Conservation (phyloP, 176 grass and related monocot genomes). For the Thinopyrum elongatum region DNA sequence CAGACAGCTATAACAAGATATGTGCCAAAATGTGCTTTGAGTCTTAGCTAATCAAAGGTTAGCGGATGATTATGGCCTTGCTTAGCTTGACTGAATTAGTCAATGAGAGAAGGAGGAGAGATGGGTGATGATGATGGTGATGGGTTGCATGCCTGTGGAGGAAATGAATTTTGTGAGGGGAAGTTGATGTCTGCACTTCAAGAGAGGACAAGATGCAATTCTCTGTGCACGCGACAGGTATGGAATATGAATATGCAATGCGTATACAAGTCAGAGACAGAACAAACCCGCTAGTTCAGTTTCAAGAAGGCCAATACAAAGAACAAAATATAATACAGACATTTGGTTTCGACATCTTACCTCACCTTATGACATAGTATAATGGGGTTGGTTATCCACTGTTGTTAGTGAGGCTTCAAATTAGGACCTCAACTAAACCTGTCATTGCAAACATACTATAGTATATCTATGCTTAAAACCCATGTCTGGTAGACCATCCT, state of each 20-base stretch:
- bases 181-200: background rate
- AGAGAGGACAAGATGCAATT: background rate
- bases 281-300: background rate
- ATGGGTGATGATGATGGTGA: background rate
- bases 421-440: background rate
- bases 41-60: background rate
- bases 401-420: background rate
- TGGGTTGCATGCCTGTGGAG: background rate
- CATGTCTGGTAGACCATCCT: background rate
- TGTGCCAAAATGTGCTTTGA: background rate
- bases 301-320: background rate
- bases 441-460: background rate
- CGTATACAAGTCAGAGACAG: too few species aligned
- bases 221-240: background rate
- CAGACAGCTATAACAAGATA: background rate
- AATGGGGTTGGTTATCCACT: background rate
- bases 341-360: conserved; percentile 6
- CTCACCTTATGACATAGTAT: conserved; percentile 16
- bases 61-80: background rate
- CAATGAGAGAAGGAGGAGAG: conserved; percentile 9
- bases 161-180: background rate
- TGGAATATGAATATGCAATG: background rate
- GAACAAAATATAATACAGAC: background rate
- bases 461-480: background rate
- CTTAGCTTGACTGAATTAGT: background rate